Evolutionary conservation across 768 basidiomycete genomes (phyloP).

Genomic region (Tulasnella sp.): DNA sequence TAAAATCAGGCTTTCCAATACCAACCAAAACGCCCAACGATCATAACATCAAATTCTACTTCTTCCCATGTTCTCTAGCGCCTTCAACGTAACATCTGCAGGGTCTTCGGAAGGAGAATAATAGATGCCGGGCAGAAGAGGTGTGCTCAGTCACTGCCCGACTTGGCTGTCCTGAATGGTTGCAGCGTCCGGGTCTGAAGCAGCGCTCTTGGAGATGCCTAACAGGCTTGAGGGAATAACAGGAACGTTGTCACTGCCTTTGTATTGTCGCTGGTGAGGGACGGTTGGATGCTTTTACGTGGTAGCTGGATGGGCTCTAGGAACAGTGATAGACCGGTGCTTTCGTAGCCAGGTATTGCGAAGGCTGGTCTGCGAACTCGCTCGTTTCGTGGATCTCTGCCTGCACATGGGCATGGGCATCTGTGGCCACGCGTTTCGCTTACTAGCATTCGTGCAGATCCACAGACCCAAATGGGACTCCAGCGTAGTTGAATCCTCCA

Average conservation of each 20-base stretch:
- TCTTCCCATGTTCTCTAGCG: slow-evolving; percentile 33
- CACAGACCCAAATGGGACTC: slow-evolving; percentile 97
- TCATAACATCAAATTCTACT: slow-evolving; percentile 80
- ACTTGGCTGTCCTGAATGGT: slow-evolving; percentile 90
- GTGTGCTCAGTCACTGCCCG: slow-evolving; percentile 85
- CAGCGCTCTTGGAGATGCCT: slow-evolving; percentile 27
- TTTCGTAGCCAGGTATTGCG: slow-evolving; percentile 99
- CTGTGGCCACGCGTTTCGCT: slow-evolving; percentile 65
- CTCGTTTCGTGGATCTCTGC: slow-evolving; percentile 99
- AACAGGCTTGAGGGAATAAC: slow-evolving; percentile 33
- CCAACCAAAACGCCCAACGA: slow-evolving; percentile 57
- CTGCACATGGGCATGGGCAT: slow-evolving; percentile 93
- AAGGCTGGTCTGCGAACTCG: slow-evolving; percentile 90
- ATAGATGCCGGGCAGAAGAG: slow-evolving; percentile 89
- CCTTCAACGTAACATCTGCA: slow-evolving; percentile 63
- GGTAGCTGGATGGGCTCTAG: slow-evolving; percentile 96
- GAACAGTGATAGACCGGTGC: slow-evolving; percentile 95
- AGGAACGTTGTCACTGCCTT: slow-evolving; percentile 33
- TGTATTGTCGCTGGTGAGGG: slow-evolving; percentile 53
- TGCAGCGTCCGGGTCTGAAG: slow-evolving; percentile 58
- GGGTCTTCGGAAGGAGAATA: slow-evolving; percentile 50
- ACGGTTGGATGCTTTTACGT: slow-evolving; percentile 78
- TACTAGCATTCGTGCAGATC: too few relatives aligned
- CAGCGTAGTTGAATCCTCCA: slow-evolving; percentile 96
- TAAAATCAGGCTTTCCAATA: not conserved